Conservation (phyloP, 2,329 filamentous ascomycete genomes). For the Talaromyces sp. region DNA sequence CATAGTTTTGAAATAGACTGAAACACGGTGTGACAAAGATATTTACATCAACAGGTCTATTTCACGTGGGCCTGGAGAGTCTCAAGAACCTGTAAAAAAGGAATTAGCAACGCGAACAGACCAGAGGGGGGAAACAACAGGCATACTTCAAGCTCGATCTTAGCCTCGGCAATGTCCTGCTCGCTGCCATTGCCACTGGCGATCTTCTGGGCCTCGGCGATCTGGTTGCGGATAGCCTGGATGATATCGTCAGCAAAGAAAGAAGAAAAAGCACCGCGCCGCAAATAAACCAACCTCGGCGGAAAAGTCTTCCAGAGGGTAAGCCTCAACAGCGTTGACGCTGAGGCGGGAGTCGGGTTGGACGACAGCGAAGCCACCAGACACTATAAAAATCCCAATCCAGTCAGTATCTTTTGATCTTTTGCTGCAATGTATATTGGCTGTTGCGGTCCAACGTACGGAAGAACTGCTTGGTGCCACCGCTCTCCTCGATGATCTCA, state of each 20-base stretch:
- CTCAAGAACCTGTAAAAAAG: slow-evolving; percentile 42
- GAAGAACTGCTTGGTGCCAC: slow-evolving; percentile 93
- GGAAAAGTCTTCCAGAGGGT: slow-evolving; percentile 93
- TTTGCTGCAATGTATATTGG: slow-evolving; percentile 11
- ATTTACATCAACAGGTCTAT: slow-evolving; percentile 39
- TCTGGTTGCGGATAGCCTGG: slow-evolving; percentile 76
- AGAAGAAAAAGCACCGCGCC: neutral
- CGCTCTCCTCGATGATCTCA: slow-evolving; percentile 90
- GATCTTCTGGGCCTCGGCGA: slow-evolving; percentile 93
- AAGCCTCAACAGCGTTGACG: slow-evolving; percentile 98
- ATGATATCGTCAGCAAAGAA: slow-evolving; percentile 6
- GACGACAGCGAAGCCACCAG: slow-evolving; percentile 93
- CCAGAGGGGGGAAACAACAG: too few species aligned
- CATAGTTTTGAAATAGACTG: slow-evolving; percentile 20
- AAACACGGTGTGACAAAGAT: slow-evolving; percentile 24
- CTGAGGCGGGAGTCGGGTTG: slow-evolving; percentile 91
- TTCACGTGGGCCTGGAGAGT: slow-evolving; percentile 46
- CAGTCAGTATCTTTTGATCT: slow-evolving; percentile 14
- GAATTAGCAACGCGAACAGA: slow-evolving; percentile 1
- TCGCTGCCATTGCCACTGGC: slow-evolving; percentile 85
- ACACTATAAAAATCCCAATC: slow-evolving; percentile 55
- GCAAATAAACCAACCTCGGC: slow-evolving; percentile 54
- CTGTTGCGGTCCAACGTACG: slow-evolving; percentile 55
- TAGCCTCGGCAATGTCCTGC: slow-evolving; percentile 96
- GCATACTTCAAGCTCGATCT: slow-evolving; percentile 93